Conservation (phyloP, 805 yeast genomes). For the Kluyveromyces dobzhanskii region DNA sequence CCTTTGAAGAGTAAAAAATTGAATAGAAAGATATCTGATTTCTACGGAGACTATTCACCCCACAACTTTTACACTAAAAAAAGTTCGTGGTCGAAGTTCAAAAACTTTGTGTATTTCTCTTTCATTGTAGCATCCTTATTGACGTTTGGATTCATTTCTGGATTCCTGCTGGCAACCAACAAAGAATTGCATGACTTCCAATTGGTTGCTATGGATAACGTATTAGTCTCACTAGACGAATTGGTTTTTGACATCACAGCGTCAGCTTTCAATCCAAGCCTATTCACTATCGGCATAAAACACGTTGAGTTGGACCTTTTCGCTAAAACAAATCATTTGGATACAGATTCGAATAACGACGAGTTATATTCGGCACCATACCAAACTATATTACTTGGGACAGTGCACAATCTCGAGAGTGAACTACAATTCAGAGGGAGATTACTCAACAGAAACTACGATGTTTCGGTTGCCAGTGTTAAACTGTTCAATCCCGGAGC, state of each 20-base stretch:
- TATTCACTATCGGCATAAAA: constrained; percentile 54
- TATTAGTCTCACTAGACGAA: constrained; percentile 77
- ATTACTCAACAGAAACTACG: constrained; percentile 53
- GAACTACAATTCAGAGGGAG: constrained; percentile 73
- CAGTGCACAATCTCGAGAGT: constrained; percentile 55
- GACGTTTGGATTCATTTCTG: constrained; percentile 68
- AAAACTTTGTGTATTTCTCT: constrained; percentile 29
- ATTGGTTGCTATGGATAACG: constrained; percentile 54
- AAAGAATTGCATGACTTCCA: constrained; percentile 68
- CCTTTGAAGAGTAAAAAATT: constrained; percentile 4
- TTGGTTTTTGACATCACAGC: constrained; percentile 69
- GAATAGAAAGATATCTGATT: constrained; percentile 3
- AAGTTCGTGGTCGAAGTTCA: constrained; percentile 26
- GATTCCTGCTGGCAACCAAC: constrained; percentile 78
- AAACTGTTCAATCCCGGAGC: constrained; percentile 68
- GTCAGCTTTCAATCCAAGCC: constrained; percentile 82
- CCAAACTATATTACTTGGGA: constrained; percentile 72
- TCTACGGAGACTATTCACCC: constrained; percentile 34
- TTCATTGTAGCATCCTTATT: constrained; percentile 40
- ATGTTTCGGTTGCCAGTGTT: constrained; percentile 57
- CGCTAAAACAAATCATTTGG: constrained; percentile 55
- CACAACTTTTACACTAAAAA: constrained; percentile 37
- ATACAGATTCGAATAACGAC: constrained; percentile 2
- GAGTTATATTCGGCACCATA: constrained; percentile 22
- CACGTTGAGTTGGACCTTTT: constrained; percentile 76